Base-by-base conservation (phyloP, 495 filamentous ascomycete species). In the Articulospora tetracladia region DNA sequence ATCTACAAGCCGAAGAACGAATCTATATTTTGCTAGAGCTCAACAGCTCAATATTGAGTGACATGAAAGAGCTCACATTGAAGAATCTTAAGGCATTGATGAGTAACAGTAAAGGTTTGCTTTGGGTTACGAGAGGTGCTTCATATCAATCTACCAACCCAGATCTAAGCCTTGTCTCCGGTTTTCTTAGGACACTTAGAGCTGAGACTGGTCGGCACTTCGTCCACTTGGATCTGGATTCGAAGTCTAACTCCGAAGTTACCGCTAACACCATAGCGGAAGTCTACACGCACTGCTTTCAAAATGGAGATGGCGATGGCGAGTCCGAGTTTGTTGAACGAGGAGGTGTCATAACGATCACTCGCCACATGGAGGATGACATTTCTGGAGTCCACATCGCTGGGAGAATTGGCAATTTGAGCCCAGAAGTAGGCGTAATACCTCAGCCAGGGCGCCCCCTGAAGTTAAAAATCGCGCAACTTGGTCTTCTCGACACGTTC, bases 81-180 rank as follows among this genome's bases (percentile, higher is more conserved):
- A 39, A 32, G 52, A 20, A 7, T 54, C 59, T 83, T 47, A 64
- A 72, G 23, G 57, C 61, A 3, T 69, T 76, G 1, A 62, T 82
- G 30, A 70, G 66, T 20, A 32, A 25, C 20, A 55, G 72, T 4
- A 60, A 67, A 1, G 72, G 74, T 1, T 53, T 78, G n/a, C 32
- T 78, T 24, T 66, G 64, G 64, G 23, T 63, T 8, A 63, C 64
- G 8, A n/a, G 51, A 3, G 50, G 76, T 13, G 58, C 3, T 3
- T 15, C 24, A 30, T 1, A 19, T 10, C 28, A 32, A 10, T 58
- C 15, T 39, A 39, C 12, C 12, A 32, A 36, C 27, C 26, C 30
- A 36, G 56, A 34, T 25, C 4, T 34, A 10, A 51, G 52, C 23
- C 27, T 61, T 2, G 22, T 27, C 1, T 12, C 12, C 28, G 59